Evolutionary conservation across 2,329 filamentous ascomycete genomes (phyloP).

Genomic region (Cercospora sp.): DNA sequence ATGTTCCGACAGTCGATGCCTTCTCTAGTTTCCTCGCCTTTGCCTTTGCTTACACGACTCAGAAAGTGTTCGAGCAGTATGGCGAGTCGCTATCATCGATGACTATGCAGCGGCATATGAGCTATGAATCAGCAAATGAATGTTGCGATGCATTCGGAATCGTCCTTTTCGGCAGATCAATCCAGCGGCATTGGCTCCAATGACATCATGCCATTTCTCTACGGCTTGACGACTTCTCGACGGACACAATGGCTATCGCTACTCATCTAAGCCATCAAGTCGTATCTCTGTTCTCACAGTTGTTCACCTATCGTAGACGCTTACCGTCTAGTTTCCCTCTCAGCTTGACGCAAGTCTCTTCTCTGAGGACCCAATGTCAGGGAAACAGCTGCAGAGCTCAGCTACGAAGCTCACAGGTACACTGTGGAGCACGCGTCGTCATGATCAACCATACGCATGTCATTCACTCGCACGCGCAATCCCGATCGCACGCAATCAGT

Average conservation of each 20-base stretch:
- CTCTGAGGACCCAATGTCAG: neutral
- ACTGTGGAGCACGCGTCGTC: constrained; percentile 4
- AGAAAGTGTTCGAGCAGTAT: neutral
- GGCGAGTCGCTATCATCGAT: neutral
- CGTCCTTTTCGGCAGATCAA: neutral
- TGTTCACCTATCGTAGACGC: no score
- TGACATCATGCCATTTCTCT: neutral
- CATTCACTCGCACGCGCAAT: neutral
- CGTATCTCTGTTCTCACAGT: no score
- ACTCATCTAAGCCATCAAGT: neutral
- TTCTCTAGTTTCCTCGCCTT: neutral
- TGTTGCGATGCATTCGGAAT: neutral
- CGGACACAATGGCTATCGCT: neutral
- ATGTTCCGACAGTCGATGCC: neutral
- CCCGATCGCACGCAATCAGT: constrained; percentile 1
- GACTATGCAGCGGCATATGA: neutral
- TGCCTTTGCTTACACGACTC: neutral
- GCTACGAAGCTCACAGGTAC: neutral
- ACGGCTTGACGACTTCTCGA: neutral
- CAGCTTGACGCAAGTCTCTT: neutral
- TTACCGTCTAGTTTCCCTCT: neutral
- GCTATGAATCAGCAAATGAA: neutral
- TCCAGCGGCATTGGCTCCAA: neutral
- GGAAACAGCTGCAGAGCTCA: neutral
- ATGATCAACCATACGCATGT: constrained; percentile 8